A percentile compares a stretch with the other conserved stretches of the same genome.
Evolutionary conservation across 495 filamentous ascomycete genomes (phyloP).

Genomic region (Viridothelium virens): DNA sequence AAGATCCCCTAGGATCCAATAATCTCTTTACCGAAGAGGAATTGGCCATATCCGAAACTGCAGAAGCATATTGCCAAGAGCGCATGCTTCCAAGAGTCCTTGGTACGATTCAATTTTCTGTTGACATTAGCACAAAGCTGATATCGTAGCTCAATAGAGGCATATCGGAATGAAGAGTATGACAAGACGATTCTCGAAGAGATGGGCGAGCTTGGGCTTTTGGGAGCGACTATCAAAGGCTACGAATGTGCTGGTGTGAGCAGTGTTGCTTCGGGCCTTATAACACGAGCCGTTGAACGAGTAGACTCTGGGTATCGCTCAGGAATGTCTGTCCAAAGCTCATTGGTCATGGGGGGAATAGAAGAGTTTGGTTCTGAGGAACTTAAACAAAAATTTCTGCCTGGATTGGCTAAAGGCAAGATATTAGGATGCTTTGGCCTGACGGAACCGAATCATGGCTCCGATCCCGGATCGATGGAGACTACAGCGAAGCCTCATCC

Average conservation of each 20-base stretch:
- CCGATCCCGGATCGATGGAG: conserved; percentile 95
- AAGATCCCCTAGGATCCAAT: conserved; percentile 72
- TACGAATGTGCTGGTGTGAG: conserved; percentile 93
- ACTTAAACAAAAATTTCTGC: conserved; percentile 82
- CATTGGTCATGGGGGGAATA: conserved; percentile 94
- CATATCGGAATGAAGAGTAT: conserved; percentile 89
- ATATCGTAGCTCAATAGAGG: conserved; percentile 51
- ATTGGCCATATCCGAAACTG: conserved; percentile 77
- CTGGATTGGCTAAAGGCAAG: conserved; percentile 77
- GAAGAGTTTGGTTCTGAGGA: conserved; percentile 84
- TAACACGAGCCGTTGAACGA: conserved; percentile 91
- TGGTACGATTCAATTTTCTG: conserved; percentile 48
- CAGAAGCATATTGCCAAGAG: conserved; percentile 88
- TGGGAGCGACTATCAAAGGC: conserved; percentile 85
- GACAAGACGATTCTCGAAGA: conserved; percentile 81
- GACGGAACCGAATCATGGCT: conserved; percentile 96
- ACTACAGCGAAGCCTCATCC: conserved; percentile 79
- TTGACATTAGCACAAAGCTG: conserved; percentile 10
- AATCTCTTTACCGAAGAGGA: conserved; percentile 82
- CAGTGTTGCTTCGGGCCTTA: conserved; percentile 83
- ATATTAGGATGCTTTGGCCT: conserved; percentile 86
- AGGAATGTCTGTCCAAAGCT: conserved; percentile 93
- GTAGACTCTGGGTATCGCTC: conserved; percentile 94
- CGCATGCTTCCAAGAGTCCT: conserved; percentile 75
- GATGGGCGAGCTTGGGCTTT: conserved; percentile 90